phyloP scores from a whole-genome alignment of 2,329 filamentous ascomycete species.

The Botryotinia convoluta region DNA sequence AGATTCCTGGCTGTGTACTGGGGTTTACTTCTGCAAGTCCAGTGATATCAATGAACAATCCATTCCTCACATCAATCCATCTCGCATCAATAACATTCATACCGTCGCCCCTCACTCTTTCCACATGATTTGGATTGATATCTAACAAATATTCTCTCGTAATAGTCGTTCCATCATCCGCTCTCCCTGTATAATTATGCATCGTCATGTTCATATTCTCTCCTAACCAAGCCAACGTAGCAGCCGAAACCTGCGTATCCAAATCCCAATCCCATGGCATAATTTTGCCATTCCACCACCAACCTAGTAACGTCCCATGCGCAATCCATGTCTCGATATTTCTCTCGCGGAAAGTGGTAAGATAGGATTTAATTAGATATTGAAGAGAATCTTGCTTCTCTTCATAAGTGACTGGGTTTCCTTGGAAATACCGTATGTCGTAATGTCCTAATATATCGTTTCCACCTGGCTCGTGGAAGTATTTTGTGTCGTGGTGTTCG shows the following conservation, averaged over 20 bases:
- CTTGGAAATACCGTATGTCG: slow-evolving; percentile 66
- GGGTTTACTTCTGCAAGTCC: slow-evolving; percentile 67
- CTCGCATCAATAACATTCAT: slow-evolving; percentile 79
- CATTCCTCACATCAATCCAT: slow-evolving; percentile 75
- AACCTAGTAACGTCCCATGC: slow-evolving; percentile 78
- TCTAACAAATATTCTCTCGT: slow-evolving; percentile 66
- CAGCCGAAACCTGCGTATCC: slow-evolving; percentile 72
- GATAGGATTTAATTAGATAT: slow-evolving; percentile 71
- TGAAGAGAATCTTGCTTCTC: slow-evolving; percentile 64
- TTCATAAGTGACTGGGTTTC: slow-evolving; percentile 59
- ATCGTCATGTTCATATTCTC: slow-evolving; percentile 66
- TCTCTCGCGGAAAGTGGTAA: slow-evolving; percentile 61
- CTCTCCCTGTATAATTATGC: slow-evolving; percentile 40
- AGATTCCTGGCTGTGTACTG: slow-evolving; percentile 57
- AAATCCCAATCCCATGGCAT: slow-evolving; percentile 85
- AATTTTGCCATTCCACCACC: slow-evolving; percentile 82
- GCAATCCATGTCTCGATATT: slow-evolving; percentile 82
- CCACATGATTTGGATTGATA: slow-evolving; percentile 67
- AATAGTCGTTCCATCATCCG: slow-evolving; percentile 43
- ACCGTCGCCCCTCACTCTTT: slow-evolving; percentile 62
- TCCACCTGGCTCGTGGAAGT: slow-evolving; percentile 54
- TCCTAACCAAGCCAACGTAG: slow-evolving; percentile 64
- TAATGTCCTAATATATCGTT: slow-evolving; percentile 67
- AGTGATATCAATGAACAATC: slow-evolving; percentile 82
- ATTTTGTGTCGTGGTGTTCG: slow-evolving; percentile 26